Evolutionary conservation across 139 green algal species (phyloP).

Genomic region (Volvox reticuliferus): DNA sequence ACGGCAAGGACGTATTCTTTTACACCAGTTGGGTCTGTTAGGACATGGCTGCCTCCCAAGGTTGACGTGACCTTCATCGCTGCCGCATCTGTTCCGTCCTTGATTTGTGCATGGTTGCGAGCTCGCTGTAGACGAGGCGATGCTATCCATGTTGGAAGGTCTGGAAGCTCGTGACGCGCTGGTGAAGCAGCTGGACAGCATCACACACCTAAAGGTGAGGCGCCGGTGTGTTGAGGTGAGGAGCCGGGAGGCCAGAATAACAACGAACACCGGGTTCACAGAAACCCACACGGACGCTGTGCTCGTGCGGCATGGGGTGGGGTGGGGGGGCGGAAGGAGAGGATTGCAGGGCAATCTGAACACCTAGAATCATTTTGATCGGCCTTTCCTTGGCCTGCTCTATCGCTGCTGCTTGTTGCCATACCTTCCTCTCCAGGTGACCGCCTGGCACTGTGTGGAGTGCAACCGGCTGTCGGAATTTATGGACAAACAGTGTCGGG

Average conservation of each 20-base stretch:
- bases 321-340: too few species aligned
- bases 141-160: slow-evolving; percentile 43
- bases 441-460: slow-evolving; percentile 51
- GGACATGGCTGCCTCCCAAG: too few species aligned
- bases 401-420: too few species aligned
- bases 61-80: too few species aligned
- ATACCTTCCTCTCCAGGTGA: slow-evolving; percentile 41
- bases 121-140: neutral
- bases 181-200: slow-evolving; percentile 53
- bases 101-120: neutral
- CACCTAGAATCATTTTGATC: too few species aligned
- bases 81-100: neutral
- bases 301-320: too few species aligned
- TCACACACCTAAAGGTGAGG: slow-evolving; percentile 51
- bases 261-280: too few species aligned
- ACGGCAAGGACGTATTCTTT: too few species aligned
- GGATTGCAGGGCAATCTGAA: too few species aligned
- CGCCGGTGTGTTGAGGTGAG: neutral
- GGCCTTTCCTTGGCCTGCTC: too few species aligned
- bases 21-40: too few species aligned
- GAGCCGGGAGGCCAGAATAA: neutral
- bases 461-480: slow-evolving; percentile 50
- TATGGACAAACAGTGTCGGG: slow-evolving; percentile 27
- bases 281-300: too few species aligned
- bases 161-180: slow-evolving; percentile 55